phyloP scores from a whole-genome alignment of 148 eudicot genomes.

The Rhododendron ferrugineum region DNA sequence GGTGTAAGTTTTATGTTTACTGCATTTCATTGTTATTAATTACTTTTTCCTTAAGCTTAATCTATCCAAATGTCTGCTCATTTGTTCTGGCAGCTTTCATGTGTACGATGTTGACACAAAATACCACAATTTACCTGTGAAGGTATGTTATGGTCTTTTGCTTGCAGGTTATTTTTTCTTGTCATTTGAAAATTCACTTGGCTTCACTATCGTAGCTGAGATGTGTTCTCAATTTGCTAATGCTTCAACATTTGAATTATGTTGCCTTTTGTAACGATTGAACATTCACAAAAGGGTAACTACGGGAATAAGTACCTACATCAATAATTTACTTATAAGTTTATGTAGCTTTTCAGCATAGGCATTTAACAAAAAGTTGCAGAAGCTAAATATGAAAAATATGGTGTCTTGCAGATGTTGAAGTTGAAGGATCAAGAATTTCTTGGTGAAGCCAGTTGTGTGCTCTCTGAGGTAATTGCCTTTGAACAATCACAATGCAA shows the following conservation, averaged over 20 bases:
- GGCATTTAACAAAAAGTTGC: not conserved
- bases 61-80: not conserved
- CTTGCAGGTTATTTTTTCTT: not conserved
- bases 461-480: slow-evolving; percentile 68
- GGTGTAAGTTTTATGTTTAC: slow-evolving; percentile 42
- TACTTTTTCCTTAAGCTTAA: not conserved
- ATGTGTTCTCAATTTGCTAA: not conserved
- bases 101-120: slow-evolving; percentile 79
- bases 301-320: not conserved
- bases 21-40: not conserved
- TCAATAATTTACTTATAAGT: not conserved
- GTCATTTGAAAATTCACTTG: not conserved
- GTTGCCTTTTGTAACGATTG: not conserved
- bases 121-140: slow-evolving; percentile 61
- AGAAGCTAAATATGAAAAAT: not conserved
- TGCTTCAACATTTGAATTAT: not conserved
- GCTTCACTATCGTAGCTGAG: not conserved
- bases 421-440: slow-evolving; percentile 78
- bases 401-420: slow-evolving; percentile 40
- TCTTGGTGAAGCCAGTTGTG: slow-evolving; percentile 80
- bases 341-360: not conserved
- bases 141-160: slow-evolving; percentile 37
- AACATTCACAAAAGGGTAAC: not conserved
- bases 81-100: slow-evolving; percentile 49
- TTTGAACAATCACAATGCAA: not conserved